A percentile compares a stretch with the other conserved stretches of the same genome.
These are phyloP conservation scores for Plasmodium fragile DNA, from an alignment of 169 alveolate species.

Conservation along the genomic window DNA sequence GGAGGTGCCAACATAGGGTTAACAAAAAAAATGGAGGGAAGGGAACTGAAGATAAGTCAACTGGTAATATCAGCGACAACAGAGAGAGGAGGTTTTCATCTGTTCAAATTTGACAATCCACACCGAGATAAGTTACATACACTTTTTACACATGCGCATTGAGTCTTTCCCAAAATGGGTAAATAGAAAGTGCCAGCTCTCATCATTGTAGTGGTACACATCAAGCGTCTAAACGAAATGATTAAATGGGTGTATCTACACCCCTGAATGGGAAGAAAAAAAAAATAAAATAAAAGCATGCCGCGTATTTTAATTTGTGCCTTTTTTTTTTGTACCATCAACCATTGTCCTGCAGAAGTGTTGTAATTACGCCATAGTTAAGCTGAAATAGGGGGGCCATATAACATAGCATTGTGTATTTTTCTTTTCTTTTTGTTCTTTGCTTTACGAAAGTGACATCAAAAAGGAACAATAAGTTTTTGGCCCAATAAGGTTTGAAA, in stretches of 20 bases:
- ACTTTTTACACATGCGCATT: not conserved
- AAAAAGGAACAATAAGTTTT: not conserved
- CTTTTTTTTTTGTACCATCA: not conserved
- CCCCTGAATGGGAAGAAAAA: not conserved
- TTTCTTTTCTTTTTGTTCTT: not conserved
- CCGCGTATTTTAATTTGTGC: not conserved
- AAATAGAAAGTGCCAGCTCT: not conserved
- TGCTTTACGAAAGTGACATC: not conserved
- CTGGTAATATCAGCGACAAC: not conserved
- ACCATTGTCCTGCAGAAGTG: not conserved
- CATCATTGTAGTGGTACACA: not conserved
- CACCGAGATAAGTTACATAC: not conserved
- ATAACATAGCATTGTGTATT: not conserved
- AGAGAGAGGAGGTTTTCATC: not conserved
- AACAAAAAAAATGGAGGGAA: not conserved
- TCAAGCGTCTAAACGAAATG: not conserved
- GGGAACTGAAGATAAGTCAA: not conserved
- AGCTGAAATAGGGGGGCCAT: not conserved
- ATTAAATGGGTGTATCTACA: conserved; percentile 22
- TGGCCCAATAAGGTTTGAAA: not conserved
- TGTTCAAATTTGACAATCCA: not conserved
- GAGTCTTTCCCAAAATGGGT: not conserved
- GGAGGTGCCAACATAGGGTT: not conserved
- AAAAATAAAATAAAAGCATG: not conserved
- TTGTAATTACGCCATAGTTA: not conserved